These are phyloP conservation scores for Mucor indicus DNA, from an alignment of 371 early-diverging fungal genomes.

Conservation along the genomic window DNA sequence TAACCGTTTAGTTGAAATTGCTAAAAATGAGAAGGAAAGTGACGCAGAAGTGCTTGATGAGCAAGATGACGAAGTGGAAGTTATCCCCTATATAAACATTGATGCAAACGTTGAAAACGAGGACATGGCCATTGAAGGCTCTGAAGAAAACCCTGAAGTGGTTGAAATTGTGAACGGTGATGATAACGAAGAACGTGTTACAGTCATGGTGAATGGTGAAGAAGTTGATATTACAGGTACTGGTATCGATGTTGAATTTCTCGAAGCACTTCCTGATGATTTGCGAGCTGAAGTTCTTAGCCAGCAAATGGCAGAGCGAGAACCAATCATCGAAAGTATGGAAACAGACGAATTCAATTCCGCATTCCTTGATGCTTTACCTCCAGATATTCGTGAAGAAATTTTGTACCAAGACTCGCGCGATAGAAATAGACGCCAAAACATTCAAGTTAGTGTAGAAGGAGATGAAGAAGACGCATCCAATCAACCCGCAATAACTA, in stretches of 20 bases:
- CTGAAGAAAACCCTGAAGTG: neutral
- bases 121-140: neutral
- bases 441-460: no score
- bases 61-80: no score
- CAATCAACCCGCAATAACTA: no score
- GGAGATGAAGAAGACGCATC: no score
- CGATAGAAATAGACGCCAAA: slow-evolving; percentile 24
- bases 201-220: slow-evolving; percentile 35
- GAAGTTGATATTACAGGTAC: slow-evolving; percentile 80
- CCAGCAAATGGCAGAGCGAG: slow-evolving; percentile 29
- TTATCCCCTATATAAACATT: no score
- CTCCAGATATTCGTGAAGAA: slow-evolving; percentile 68
- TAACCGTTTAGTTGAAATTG: neutral
- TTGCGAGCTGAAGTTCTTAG: slow-evolving; percentile 82
- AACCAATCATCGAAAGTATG: slow-evolving; percentile 20
- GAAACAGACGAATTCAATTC: slow-evolving; percentile 52
- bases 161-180: slow-evolving; percentile 6
- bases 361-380: slow-evolving; percentile 72
- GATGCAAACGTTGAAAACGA: neutral
- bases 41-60: neutral
- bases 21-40: slow-evolving; percentile 2
- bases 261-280: slow-evolving; percentile 90
- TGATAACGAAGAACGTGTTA: slow-evolving; percentile 16
- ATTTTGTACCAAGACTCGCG: slow-evolving; percentile 51
- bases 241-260: slow-evolving; percentile 85